phyloP scores from a whole-genome alignment of 2,329 filamentous ascomycete species.

The Penicillium sp. region DNA sequence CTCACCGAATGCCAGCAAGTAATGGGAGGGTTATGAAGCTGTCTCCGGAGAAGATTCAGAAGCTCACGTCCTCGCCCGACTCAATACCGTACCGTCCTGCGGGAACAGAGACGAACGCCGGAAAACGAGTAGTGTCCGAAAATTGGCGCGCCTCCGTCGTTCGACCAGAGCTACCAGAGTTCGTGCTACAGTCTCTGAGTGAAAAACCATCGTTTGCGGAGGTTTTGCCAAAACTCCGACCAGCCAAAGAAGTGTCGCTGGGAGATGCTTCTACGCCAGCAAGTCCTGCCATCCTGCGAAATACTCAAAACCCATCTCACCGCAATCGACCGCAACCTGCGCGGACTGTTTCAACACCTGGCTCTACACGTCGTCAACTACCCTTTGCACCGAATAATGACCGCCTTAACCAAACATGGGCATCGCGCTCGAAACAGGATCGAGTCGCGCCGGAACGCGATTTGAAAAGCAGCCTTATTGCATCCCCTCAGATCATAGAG shows the following conservation, averaged over 20 bases:
- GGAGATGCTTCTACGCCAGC: constrained; percentile 28
- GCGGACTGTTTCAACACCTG: constrained; percentile 41
- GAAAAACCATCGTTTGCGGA: constrained; percentile 27
- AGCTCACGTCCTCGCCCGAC: constrained; percentile 54
- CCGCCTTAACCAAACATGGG: constrained; percentile 34
- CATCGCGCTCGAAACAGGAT: constrained; percentile 36
- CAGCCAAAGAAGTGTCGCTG: constrained; percentile 26
- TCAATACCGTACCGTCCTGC: constrained; percentile 53
- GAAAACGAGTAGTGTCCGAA: constrained; percentile 26
- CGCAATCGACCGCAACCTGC: constrained; percentile 34
- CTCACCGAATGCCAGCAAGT: constrained; percentile 26
- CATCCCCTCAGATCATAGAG: constrained; percentile 30
- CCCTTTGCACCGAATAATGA: constrained; percentile 33
- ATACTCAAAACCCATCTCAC: constrained; percentile 19
- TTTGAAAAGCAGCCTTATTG: constrained; percentile 28
- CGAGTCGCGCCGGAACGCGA: constrained; percentile 35
- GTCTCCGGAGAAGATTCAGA: constrained; percentile 55
- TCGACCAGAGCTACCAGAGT: constrained; percentile 16
- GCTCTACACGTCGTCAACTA: constrained; percentile 31
- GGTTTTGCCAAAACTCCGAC: constrained; percentile 21
- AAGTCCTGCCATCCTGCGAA: constrained; percentile 18
- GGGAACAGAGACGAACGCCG: constrained; percentile 20
- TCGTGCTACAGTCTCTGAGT: constrained; percentile 24
- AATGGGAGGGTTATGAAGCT: constrained; percentile 51
- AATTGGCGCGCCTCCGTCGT: constrained; percentile 7